Base-by-base conservation (phyloP, 306 rosid genomes). In the Lathyrus oleraceus region DNA sequence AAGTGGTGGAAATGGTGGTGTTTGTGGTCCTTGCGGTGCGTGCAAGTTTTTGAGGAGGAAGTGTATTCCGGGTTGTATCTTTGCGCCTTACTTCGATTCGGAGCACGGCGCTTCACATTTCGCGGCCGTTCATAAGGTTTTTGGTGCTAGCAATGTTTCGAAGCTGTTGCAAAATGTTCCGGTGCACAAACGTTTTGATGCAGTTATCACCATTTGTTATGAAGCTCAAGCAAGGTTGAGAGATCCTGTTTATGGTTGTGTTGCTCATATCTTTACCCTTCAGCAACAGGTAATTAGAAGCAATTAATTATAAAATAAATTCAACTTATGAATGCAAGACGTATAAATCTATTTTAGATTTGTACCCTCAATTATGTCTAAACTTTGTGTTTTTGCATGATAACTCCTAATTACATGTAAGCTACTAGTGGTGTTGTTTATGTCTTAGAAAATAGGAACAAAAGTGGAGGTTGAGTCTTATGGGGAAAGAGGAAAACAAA, bases 61-160 rank as follows among this genome's bases (percentile, higher is more conserved):
- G 85, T 93, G 98, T 4, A 88, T 81, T 40, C 70, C 73, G 5
- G 94, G 91, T 3, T 93, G 98, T 62, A 85, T 93, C 44, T 93
- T 93, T 38, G 97, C 98, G 0, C 98, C 98, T 0, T 93, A 90
- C 81, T 93, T 93, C 10, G 98, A 93, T 65, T 87, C 98, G 0
- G 97, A 93, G 71, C 97, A 93, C 80, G 97, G 98, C 0, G 94
- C 94, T 0, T 78, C 89, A 0, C 97, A 93, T 39, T 93, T 93
- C 59, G 97, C 98, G 0, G 96, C 97, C 1, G 98, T 93, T 39
- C 98, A 93, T 30, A 93, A 88, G 83, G 94, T 93, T 40, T 93
- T 93, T 43, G 98, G 98, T 1, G 98, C 98, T 0, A 93, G 97
- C 65, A 93, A 93, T n/a, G 97, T 93, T 48, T 93, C 97, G 0